Evolutionary conservation across 495 filamentous ascomycete genomes (phyloP).

Genomic region (Gamarada debralockiae): DNA sequence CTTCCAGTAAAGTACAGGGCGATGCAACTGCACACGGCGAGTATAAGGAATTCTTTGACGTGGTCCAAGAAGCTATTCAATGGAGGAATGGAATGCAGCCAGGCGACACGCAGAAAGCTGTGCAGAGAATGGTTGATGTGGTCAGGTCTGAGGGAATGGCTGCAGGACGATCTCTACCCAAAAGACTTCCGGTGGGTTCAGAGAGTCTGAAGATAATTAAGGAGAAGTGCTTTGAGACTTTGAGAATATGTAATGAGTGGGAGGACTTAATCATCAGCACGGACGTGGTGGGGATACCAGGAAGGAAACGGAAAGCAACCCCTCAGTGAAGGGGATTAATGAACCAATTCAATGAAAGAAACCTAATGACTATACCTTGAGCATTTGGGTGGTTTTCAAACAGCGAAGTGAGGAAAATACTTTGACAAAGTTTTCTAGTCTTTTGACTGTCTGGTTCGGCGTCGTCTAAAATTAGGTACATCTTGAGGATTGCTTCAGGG

Average conservation of each 20-base stretch:
- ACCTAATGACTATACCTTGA: no score
- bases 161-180: conserved; percentile 34
- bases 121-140: conserved; percentile 41
- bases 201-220: conserved; percentile 36
- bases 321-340: no score
- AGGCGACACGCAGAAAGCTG: conserved; percentile 44
- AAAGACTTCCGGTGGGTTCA: conserved; percentile 37
- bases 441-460: no score
- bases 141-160: conserved; percentile 23
- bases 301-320: no score
- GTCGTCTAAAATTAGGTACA: no score
- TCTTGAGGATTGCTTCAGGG: no score
- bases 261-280: conserved; percentile 31
- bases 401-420: no score
- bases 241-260: conserved; percentile 37
- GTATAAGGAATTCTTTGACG: background rate
- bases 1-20: conserved; percentile 18
- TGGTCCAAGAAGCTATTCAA: background rate
- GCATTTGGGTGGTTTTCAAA: no score
- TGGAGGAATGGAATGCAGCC: conserved; percentile 31
- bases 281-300: conserved; percentile 24
- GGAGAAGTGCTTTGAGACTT: conserved; percentile 28
- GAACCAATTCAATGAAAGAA: no score
- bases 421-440: no score
- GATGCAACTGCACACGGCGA: background rate